phyloP scores from a whole-genome alignment of 768 basidiomycete genomes.

The Boletus tomentosulus region DNA sequence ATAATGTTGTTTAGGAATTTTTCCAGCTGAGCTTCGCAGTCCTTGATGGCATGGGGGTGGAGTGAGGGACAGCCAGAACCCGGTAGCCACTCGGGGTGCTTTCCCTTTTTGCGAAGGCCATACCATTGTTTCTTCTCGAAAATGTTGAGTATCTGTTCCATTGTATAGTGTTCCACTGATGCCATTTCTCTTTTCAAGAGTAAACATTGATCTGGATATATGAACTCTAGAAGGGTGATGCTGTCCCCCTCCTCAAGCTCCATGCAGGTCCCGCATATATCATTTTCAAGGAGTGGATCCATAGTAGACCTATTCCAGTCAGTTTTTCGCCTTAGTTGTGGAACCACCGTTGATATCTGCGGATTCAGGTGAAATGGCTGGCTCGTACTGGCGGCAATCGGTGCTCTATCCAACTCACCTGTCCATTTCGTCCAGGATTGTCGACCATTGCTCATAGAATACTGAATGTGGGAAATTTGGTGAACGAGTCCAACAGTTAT shows the following conservation, averaged over 20 bases:
- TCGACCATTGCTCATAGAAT: no score
- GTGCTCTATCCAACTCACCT: no score
- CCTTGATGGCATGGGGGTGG: not conserved
- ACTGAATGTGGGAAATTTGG: no score
- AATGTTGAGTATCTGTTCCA: not conserved
- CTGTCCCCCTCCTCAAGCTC: not conserved
- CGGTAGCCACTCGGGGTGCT: not conserved
- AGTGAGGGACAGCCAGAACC: not conserved
- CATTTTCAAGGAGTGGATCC: constrained; percentile 2
- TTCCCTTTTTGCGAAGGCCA: not conserved
- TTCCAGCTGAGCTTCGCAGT: not conserved
- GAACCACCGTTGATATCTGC: not conserved
- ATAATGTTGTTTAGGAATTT: not conserved
- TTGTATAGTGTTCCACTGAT: not conserved
- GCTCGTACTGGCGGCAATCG: no score
- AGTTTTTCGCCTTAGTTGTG: not conserved
- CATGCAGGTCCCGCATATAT: not conserved
- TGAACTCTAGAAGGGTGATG: not conserved
- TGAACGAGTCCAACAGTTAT: no score
- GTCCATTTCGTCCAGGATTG: no score
- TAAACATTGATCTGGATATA: constrained; percentile 1
- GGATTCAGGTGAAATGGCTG: no score
- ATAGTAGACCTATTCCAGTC: not conserved
- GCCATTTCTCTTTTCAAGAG: not conserved
- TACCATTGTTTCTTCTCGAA: not conserved